Evolutionary conservation across 2,329 filamentous ascomycete species (phyloP), one percentile per base, ranked within the genome.

Genomic region (Fusarium sambucinum): DNA sequence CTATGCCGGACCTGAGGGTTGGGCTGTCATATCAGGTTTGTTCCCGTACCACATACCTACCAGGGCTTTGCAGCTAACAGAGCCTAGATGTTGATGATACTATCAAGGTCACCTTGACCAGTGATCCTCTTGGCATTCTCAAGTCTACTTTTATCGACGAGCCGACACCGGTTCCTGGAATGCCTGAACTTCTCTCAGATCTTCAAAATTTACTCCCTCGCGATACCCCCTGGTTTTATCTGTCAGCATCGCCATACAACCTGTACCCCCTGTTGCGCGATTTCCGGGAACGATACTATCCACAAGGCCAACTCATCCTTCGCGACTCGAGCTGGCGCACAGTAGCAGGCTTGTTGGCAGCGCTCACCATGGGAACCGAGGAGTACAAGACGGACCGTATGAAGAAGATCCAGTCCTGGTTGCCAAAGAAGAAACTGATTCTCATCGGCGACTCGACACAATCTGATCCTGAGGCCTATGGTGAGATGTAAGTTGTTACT

Each of bases 181-280:
- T 97, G 93, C 92, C 94, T 1, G 89, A 92, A 72, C 85, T 97
- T 1, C 97, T 97, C 81, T 80, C 82, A 23, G 84, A 90, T 56
- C 83, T 97, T 13, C 82, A 89, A 44, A 77, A 80, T 8, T 70
- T 83, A 6, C 73, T 89, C 25, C 81, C 83, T 2, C 75, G 85
- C 11, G 83, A 85, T 11, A 90, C 93, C 2, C 87, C 93, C 0
- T 97, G 92, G 86, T 97, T 97, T 83, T 98, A 98, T 79, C 86
- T 98, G 46, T 96, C 93, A 0, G 94, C 95, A 0, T 97, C 94
- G 0, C 95, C 95, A 0, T 97, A 97, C 82, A 97, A 96, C 73
- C 86, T 98, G 12, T 97, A 97, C 75, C 91, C 92, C 0, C 96
- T 97, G 79, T 85, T 98, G 25, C 89, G 86, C 57, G 78, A 84